Evolutionary conservation across 352 stramenopile species (phyloP), one percentile per base, ranked within the genome.

Genomic region (Aphanomyces astaci): DNA sequence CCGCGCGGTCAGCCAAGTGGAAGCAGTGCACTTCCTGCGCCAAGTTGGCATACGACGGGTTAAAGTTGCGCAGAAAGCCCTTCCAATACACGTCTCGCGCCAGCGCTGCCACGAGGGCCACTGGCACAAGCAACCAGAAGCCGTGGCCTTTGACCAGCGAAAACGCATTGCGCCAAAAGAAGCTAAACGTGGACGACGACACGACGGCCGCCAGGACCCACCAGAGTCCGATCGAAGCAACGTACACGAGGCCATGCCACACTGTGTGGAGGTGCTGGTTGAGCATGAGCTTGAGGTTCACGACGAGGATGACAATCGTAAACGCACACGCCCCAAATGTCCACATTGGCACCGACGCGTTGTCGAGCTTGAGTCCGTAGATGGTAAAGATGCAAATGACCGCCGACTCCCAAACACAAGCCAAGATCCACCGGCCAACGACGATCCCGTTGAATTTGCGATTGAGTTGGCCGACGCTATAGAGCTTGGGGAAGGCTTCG

Each of bases 311-410:
- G 32, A 98, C 81, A 67, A 94, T 90, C 17, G 92, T 96, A 76
- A 98, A 98, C 45, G 95, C 88, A 2, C 87, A 92, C 45, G 87
- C 96, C 45, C 96, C 96, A 64, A 98, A 95, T 31, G 96, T 87
- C 77, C 95, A 96, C 78, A 98, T 89, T 53, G 89, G 96, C 7
- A 87, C 84, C 46, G 92, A 96, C 27, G 82, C 80, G 2, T 86
- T 79, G 3, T 83, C 78, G 53, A 94, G 74, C 62, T 95, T 87
- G 75, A 93, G 88, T 39, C 84, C 86, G 64, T 80, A 90, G 17
- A 97, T 79, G 31, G 83, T 86, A 4, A 85, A 85, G 40, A 95
- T 90, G 63, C 81, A 86, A 60, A 95, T 94, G 66, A 94, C 77
- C 22, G 90, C 64, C 25, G 84, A 92, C 59, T 95, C 85, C 84